Base-by-base conservation (phyloP, 371 early-diverging fungal genomes). In the Dichotomocladium elegans region DNA sequence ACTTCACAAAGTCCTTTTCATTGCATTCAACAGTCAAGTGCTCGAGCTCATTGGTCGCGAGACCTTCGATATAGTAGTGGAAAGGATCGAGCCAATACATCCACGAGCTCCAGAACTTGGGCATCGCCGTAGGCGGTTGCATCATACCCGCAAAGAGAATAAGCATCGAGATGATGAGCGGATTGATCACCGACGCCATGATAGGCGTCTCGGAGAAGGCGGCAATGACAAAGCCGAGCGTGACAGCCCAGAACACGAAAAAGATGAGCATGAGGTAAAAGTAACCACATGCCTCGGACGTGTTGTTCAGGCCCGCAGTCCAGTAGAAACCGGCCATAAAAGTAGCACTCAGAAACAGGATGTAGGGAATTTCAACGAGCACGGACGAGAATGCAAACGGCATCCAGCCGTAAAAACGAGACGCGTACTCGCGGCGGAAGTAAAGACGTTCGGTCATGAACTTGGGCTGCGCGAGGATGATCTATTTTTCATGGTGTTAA, bases 31-130 rank as follows among this genome's bases (percentile, higher is more conserved):
- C 67, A 0, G 30, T 40, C 4, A 77, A 60, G 8, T 63, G 60
- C 12, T 75, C 59, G 53, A 91, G 60, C 42, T 87, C 86, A 49
- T 80, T 87, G 44, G 76, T 71, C 8, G 85, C 62, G 4, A 86
- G 58, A 19, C 82, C 88, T 55, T 89, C 90, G 31, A 85, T 68
- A 17, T 79, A 70, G 58, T 90, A 88, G 35, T 77, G 77, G 72
- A 78, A 82, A 6, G 86, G 86, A 44, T 57, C 63, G 3, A 86
- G 51, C 74, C 79, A 81, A 60, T 86, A 87, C 72, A 90, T 78
- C 86, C 86, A 86, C 0, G 63, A 44, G 10, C 76, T 64, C 84
- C 86, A 88, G 68, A 90, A 86, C 27, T 55, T 53, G 3, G 87
- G 87, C 81, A 88, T 85, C 8, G 68, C 55, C 2, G 34, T 11